Conservation (phyloP, 345 rosid species). For the Citrus glauca region DNA sequence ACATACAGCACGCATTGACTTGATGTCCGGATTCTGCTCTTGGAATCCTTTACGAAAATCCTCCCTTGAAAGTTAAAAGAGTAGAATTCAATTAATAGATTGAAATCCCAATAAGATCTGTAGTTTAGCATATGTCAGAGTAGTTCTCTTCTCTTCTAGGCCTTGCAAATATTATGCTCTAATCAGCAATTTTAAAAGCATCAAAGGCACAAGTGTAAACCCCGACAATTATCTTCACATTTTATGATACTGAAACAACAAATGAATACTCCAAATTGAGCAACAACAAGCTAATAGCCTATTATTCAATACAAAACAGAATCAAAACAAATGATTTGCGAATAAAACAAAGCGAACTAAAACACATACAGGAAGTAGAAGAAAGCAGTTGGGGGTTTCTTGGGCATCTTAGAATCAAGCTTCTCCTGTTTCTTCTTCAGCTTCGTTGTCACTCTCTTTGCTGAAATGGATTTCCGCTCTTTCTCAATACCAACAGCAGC, state of each 20-base stretch:
- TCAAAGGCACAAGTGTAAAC: not conserved
- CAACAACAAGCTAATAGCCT: not conserved
- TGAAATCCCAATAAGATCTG: not conserved
- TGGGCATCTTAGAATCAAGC: constrained; percentile 62
- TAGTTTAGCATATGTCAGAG: not conserved
- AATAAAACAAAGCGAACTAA: not conserved
- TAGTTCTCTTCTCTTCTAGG: not conserved
- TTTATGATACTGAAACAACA: not conserved
- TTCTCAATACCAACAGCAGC: constrained; percentile 17
- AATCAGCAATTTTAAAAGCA: not conserved
- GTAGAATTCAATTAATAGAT: constrained; percentile 4
- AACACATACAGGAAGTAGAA: constrained; percentile 72
- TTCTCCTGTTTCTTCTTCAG: constrained; percentile 38
- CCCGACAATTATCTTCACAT: not conserved
- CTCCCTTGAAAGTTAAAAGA: constrained; percentile 44
- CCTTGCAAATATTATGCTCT: not conserved
- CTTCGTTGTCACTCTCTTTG: constrained; percentile 29
- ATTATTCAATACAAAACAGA: not conserved
- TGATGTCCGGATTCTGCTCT: constrained; percentile 80
- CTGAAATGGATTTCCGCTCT: constrained; percentile 1
- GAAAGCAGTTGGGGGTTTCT: constrained; percentile 93
- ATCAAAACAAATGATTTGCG: not conserved
- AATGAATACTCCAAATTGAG: not conserved
- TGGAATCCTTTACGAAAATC: constrained; percentile 86
- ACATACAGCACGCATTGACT: constrained; percentile 90